Base-by-base conservation (phyloP, 2,329 filamentous ascomycete genomes). In the Cytospora mali region DNA sequence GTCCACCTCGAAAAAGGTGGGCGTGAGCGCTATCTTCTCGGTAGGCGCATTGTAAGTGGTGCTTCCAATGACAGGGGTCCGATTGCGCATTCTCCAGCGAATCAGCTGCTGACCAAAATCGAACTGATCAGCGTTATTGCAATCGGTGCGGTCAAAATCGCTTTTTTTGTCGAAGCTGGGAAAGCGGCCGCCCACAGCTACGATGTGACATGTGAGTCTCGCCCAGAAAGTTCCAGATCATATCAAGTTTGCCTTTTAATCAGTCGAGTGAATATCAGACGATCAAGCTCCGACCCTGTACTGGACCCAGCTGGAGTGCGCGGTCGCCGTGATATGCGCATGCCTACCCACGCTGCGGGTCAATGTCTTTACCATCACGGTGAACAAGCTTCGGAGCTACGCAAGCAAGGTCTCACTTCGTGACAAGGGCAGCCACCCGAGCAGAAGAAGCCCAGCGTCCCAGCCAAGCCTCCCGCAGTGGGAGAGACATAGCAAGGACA, bases 261-360 rank as follows among this genome's bases (percentile, higher is more conserved):
- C 13, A 25, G 16, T 51, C 23, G 25, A 28, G 25, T 16, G 21
- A 21, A 28, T 18, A 27, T 42, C 35, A 51, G 49, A 51, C 49
- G 49, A 51, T 16, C 49, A 51, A 51, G 49, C 49, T 25, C 49
- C 49, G 49, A 27, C 49, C 23, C 21, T 51, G 6, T 51, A 51
- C 49, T 51, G 49, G 49, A 51, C 49, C 49, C 49, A 51, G 23
- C 49, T 51, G 25, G 49, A 51, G 23, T 51, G 49, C 23, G 21
- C 49, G 25, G 28, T 51, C 23, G 49, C 49, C 35, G 52, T 72
- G 66, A 56, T 56, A 21, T 25, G 54, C 25, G 54, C 27, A 10
- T 49, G 35, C 39, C 21, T 49, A 29, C 54, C 54, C 33, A 48
- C 54, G 25, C 39, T 56, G 18, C 16, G 54, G 21, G 42, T 56